Evolutionary conservation across 257 asterid species (phyloP), one percentile per base, ranked within the genome.

Genomic region (Primulina eburnea): DNA sequence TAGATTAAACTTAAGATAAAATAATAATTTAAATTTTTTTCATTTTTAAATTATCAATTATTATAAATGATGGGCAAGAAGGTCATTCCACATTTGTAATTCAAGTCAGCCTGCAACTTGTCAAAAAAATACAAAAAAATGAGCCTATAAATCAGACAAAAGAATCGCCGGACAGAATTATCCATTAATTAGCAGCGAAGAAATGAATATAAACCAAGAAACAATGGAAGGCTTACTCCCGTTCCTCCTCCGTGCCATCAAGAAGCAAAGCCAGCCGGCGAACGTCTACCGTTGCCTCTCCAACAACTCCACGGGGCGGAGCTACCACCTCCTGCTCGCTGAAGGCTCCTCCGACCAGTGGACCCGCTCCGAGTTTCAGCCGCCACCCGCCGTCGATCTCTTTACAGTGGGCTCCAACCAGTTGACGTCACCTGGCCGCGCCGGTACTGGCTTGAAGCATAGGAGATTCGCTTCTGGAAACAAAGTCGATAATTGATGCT

Each of bases 191-290:
- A 14, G 35, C 68, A 14, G 35, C 68, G 59, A 38, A 14, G 14
- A 33, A 24, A n/a, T 47, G 40, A 29, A 67, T 3, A 9, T 3
- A 57, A 24, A 32, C 3, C 24, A 2, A 37, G 24, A 52, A 1
- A 64, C 50, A 10, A 88, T 88, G 95, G 95, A 88, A 82, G 96
- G 96, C 65, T 61, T 88, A 12, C 86, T 88, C 72, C 92, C 96
- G 52, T 76, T 79, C 64, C 81, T 88, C 79, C 32, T 88, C 69
- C 83, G 77, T 9, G 87, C 86, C 62, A 14, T 85, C 75, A 88
- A 84, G 89, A 88, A 80, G 75, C 86, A 84, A 30, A 77, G 21
- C 70, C 82, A 83, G 40, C 81, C 81, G 6, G 57, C 20, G 8
- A 74, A 62, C 56, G 69, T 77, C 53, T 79, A 76, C 73, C 86